Base-by-base conservation (phyloP, 495 filamentous ascomycete species). In the Xylaria venustula region DNA sequence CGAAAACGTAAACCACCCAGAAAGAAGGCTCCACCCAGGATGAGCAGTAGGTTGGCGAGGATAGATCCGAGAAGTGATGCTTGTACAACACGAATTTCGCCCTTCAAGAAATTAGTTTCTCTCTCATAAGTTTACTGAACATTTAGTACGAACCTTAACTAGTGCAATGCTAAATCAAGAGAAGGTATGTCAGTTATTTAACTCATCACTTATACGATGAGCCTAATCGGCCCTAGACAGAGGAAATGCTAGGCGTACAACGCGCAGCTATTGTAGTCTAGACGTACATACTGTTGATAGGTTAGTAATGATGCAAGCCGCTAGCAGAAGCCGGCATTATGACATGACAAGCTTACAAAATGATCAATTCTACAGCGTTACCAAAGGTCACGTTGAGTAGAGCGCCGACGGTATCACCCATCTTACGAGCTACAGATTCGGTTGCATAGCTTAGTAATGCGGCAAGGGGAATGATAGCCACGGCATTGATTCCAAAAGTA, bases 51-150 rank as follows among this genome's bases (percentile, higher is more conserved):
- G 65, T 96, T 96, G 36, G 90, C 89, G 51, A 97, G 79, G 63
- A 96, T 95, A 0, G 91, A 95, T 20, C 92, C 92, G 20, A 96
- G 77, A 60, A 96, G 76, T 0, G 92, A 92, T 30, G 92, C 90
- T 75, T 96, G 92, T 6, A 96, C 91, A 63, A 96, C 92, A 42
- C 85, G 82, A 63, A 97, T 96, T 74, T 96, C 87, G 74, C 91
- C 83, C 83, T 87, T 55, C n/a, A 54, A 23, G 30, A 0, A 14
- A 44, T 81, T 64, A 81, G 73, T 61, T 32, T 20, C 41, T 36
- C 54, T 2, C 17, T 11, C 3, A 36, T 7, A 11, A 19, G 15
- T 9, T 36, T 20, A 20, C 26, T 22, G n/a, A 45, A 41, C 3
- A 48, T 19, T 23, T 14, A 26, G 19, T n/a, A 55, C 72, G 28